Conservation (phyloP, 805 yeast species). For the Suhomyces faveliae region DNA sequence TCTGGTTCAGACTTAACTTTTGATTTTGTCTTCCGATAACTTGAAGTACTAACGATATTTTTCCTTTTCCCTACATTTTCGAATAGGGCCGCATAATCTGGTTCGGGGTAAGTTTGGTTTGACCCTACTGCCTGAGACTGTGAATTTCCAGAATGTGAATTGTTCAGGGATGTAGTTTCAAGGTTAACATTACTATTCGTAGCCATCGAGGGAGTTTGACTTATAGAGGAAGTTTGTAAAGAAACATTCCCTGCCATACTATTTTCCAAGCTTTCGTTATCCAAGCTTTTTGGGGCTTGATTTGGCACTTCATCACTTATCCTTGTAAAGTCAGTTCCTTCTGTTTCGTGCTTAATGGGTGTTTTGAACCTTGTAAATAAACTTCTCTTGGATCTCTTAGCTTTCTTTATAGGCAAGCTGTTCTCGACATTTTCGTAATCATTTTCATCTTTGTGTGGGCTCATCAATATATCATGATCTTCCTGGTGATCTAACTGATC, state of each 20-base stretch:
- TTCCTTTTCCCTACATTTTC: constrained; percentile 43
- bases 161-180: constrained; percentile 17
- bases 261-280: constrained; percentile 9
- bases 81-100: constrained; percentile 45
- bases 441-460: constrained; percentile 21
- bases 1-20: constrained; percentile 21
- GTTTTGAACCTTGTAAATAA: constrained; percentile 41
- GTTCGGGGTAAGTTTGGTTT: constrained; percentile 18
- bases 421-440: constrained; percentile 17
- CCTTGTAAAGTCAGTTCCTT: constrained; percentile 4
- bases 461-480: constrained; percentile 14
- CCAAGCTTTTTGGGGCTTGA: constrained; percentile 5
- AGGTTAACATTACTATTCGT: constrained; percentile 3
- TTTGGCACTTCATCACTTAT: constrained; percentile 5
- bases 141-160: constrained; percentile 10
- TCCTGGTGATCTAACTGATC: background rate
- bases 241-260: constrained; percentile 9
- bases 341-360: constrained; percentile 10
- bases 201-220: constrained; percentile 24
- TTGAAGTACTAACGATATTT: constrained; percentile 22
- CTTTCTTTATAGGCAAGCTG: constrained; percentile 21
- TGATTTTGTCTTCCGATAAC: constrained; percentile 24
- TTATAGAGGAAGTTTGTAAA: constrained; percentile 12
- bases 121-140: background rate
- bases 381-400: constrained; percentile 33